Percentiles rank a stretch among this genome's conserved stretches.
phyloP scores from a whole-genome alignment of 345 rosid genomes.

The Lumnitzera racemosa region DNA sequence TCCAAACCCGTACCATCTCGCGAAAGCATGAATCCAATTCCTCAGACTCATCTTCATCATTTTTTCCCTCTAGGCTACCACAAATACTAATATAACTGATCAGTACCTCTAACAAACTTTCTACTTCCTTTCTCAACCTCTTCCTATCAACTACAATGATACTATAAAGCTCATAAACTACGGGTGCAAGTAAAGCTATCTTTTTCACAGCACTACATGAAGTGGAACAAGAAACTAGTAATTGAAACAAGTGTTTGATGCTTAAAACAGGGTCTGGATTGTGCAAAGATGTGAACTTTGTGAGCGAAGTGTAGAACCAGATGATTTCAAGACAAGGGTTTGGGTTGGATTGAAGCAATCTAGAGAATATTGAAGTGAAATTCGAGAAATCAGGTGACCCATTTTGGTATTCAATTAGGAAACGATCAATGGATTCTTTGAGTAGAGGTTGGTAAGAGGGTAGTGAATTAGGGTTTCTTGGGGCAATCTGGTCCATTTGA shows the following conservation, averaged over 20 bases:
- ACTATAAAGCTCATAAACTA: slow-evolving; percentile 37
- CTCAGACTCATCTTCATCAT: slow-evolving; percentile 25
- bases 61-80: slow-evolving; percentile 10
- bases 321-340: slow-evolving; percentile 57
- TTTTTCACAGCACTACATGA: slow-evolving; percentile 32
- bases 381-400: slow-evolving; percentile 56
- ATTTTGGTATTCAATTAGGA: slow-evolving; percentile 30
- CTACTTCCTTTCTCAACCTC: slow-evolving; percentile 26
- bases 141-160: slow-evolving; percentile 10
- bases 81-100: slow-evolving; percentile 40
- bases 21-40: slow-evolving; percentile 30
- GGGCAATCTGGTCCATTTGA: slow-evolving; percentile 24
- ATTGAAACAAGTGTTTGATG: slow-evolving; percentile 45
- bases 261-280: slow-evolving; percentile 17
- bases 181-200: slow-evolving; percentile 54
- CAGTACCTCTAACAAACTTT: slow-evolving; percentile 46
- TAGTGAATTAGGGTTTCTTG: slow-evolving; percentile 6
- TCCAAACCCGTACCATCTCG: slow-evolving; percentile 53
- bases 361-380: slow-evolving; percentile 55
- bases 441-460: slow-evolving; percentile 30
- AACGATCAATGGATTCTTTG: slow-evolving; percentile 53
- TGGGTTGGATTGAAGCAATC: slow-evolving; percentile 36
- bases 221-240: slow-evolving; percentile 45
- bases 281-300: slow-evolving; percentile 15
- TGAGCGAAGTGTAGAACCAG: slow-evolving; percentile 66